Conservation (phyloP, 129 eudicot genomes). For the Flaveria sonorensis region DNA sequence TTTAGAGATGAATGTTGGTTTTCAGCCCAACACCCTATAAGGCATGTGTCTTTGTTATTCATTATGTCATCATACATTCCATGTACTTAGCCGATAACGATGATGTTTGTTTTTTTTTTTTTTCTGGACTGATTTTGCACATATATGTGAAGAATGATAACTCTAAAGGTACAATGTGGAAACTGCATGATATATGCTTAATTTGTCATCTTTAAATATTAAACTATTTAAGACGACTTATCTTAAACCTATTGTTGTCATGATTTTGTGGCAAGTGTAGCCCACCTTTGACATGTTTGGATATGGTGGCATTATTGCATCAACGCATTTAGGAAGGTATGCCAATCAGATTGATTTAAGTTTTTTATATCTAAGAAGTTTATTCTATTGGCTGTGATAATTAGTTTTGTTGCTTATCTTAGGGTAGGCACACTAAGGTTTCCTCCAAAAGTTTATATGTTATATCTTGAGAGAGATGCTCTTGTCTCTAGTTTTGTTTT, state of each 20-base stretch:
- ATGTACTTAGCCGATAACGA: not conserved
- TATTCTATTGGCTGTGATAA: not conserved
- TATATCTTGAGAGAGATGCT: constrained; percentile 42
- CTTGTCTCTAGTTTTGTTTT: constrained; percentile 38
- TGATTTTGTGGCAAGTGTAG: constrained; percentile 37
- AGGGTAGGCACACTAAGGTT: no score
- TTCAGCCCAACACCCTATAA: constrained; percentile 75
- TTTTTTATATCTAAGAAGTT: not conserved
- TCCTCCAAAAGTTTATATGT: no score
- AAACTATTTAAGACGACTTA: not conserved
- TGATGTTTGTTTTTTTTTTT: not conserved
- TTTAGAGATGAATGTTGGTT: constrained; percentile 89
- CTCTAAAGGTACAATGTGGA: no score
- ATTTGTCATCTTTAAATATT: not conserved
- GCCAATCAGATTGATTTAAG: not conserved
- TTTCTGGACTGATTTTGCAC: constrained; percentile 66
- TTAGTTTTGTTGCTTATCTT: no score
- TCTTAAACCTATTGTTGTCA: not conserved
- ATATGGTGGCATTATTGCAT: constrained; percentile 71
- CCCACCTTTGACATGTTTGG: constrained; percentile 94
- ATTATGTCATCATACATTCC: not conserved
- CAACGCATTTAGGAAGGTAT: constrained; percentile 83
- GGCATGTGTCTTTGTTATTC: constrained; percentile 36
- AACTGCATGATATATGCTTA: not conserved
- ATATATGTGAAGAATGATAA: not conserved